Conservation (phyloP, 176 grass and related monocot species). For the Melocanna baccifera region DNA sequence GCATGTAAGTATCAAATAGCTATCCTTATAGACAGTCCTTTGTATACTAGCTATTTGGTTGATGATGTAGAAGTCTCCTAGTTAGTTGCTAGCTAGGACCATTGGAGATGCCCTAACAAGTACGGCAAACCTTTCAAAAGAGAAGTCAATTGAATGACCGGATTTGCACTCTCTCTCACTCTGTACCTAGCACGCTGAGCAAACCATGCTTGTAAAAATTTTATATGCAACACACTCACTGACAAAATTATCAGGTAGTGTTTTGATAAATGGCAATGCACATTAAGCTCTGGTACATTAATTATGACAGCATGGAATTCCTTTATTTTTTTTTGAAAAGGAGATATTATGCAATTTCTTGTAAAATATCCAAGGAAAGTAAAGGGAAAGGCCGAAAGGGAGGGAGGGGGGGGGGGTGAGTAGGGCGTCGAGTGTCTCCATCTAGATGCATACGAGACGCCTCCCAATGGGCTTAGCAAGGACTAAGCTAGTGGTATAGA, state of each 20-base stretch:
- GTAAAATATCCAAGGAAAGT: neutral
- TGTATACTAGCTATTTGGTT: too few species aligned
- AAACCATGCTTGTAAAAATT: neutral
- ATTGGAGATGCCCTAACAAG: too few species aligned
- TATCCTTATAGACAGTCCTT: too few species aligned
- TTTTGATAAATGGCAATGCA: too few species aligned
- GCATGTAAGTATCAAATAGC: too few species aligned
- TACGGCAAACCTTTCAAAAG: neutral
- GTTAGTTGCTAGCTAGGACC: too few species aligned
- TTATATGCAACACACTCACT: neutral
- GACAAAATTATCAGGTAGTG: neutral
- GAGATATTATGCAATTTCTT: neutral
- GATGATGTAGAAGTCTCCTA: too few species aligned
- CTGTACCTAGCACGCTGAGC: neutral
- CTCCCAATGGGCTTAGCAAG: neutral
- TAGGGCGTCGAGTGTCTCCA: neutral
- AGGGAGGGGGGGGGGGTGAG: neutral
- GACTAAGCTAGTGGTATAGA: neutral
- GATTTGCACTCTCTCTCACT: neutral
- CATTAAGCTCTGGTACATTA: neutral
- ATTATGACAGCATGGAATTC: neutral
- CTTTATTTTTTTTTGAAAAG: too few species aligned
- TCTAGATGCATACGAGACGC: constrained; percentile 22
- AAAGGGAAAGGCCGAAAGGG: neutral
- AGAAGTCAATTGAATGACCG: neutral